These are phyloP conservation scores for Rhizophagus sp. DNA, from an alignment of 192 early-diverging fungal species.

Conservation along the genomic window DNA sequence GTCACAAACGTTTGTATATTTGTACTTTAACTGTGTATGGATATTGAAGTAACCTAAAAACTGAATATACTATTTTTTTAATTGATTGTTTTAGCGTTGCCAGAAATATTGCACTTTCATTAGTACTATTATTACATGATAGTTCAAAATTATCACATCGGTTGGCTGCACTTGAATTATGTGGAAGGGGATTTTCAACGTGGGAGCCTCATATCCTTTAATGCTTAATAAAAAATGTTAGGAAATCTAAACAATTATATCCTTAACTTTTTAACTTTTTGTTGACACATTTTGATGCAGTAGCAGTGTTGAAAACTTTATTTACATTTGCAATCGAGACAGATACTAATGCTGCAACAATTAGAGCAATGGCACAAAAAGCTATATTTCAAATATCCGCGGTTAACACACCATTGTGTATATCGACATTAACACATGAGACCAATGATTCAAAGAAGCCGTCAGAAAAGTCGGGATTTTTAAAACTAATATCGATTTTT, in stretches of 20 bases:
- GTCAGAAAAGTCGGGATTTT: constrained; percentile 54
- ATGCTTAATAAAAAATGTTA: background rate
- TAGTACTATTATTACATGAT: constrained; percentile 66
- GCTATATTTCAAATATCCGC: constrained; percentile 73
- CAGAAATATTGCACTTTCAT: constrained; percentile 66
- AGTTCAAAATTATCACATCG: constrained; percentile 51
- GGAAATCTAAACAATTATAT: background rate
- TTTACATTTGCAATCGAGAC: constrained; percentile 56
- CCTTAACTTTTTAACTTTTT: constrained; percentile 11
- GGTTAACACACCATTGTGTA: constrained; percentile 65
- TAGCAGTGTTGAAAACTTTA: constrained; percentile 60
- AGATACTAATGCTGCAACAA: constrained; percentile 32
- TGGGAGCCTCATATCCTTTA: constrained; percentile 71
- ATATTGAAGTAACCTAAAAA: no score
- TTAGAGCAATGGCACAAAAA: constrained; percentile 64
- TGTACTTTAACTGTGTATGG: background rate
- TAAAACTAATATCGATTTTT: constrained; percentile 74
- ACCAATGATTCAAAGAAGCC: constrained; percentile 65
- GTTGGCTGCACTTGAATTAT: constrained; percentile 67
- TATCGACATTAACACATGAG: constrained; percentile 75
- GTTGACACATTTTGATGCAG: constrained; percentile 53
- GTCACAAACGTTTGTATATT: constrained; percentile 37
- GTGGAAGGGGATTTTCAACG: constrained; percentile 68
- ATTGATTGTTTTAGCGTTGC: constrained; percentile 35
- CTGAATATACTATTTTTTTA: no score